Evolutionary conservation across 768 basidiomycete genomes (phyloP).

Genomic region (Rhodosporidiobolus odoratus): DNA sequence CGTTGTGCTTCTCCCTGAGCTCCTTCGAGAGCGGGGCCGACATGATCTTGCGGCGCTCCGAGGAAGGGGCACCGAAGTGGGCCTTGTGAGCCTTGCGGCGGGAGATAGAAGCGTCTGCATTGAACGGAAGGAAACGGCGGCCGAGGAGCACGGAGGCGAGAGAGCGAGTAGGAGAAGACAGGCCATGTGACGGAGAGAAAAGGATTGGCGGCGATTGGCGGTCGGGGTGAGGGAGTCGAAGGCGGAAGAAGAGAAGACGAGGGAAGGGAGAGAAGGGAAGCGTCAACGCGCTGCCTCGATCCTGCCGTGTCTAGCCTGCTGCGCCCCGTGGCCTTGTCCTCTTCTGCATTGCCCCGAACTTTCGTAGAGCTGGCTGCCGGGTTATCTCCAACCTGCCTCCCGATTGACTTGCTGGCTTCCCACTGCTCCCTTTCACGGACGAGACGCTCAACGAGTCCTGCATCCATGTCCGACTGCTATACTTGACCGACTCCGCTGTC

Average conservation of each 20-base stretch:
- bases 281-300: background rate
- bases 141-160: background rate
- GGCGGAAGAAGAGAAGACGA: no score
- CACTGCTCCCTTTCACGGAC: no score
- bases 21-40: slow-evolving; percentile 92
- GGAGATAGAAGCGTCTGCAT: slow-evolving; percentile 78
- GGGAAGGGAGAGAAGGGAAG: no score
- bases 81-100: slow-evolving; percentile 98
- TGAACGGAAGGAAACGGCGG: no score
- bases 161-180: background rate
- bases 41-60: slow-evolving; percentile 95
- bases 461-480: background rate
- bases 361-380: no score
- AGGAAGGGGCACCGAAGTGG: slow-evolving; percentile 93
- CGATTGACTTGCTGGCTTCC: no score
- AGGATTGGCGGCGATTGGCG: background rate
- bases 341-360: background rate
- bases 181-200: background rate
- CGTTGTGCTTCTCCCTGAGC: slow-evolving; percentile 79
- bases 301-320: background rate
- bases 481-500: background rate
- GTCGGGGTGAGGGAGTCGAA: no score
- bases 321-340: background rate
- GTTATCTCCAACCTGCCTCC: no score
- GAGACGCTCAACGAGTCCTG: no score